phyloP scores from a whole-genome alignment of 2,329 filamentous ascomycete genomes.

The Aspergillus pseudoterreus region DNA sequence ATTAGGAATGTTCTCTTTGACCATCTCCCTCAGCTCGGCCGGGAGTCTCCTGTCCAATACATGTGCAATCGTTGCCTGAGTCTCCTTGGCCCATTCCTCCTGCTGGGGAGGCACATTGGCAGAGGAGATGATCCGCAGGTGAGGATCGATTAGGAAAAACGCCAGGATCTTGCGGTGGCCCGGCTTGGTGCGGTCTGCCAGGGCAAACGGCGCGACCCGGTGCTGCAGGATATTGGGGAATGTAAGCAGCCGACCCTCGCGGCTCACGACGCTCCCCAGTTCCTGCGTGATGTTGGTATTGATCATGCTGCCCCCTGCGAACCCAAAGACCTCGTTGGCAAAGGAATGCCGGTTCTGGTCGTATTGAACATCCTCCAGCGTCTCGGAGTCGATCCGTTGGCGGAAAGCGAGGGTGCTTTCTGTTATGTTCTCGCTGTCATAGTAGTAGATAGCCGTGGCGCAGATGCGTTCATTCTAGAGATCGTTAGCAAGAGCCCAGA shows the following conservation, averaged over 20 bases:
- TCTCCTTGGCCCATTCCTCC: constrained; percentile 42
- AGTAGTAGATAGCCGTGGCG: constrained; percentile 63
- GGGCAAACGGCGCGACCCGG: constrained; percentile 48
- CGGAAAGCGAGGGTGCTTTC: constrained; percentile 51
- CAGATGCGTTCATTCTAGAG: constrained; percentile 58
- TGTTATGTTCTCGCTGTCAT: constrained; percentile 60
- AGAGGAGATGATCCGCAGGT: constrained; percentile 49
- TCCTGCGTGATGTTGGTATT: constrained; percentile 15
- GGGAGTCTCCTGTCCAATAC: constrained; percentile 14
- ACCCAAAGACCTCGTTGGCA: constrained; percentile 2
- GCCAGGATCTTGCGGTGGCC: constrained; percentile 57
- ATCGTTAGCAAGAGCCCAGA: not conserved
- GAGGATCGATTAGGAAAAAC: constrained; percentile 58
- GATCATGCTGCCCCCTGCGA: constrained; percentile 1
- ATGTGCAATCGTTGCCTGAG: constrained; percentile 4
- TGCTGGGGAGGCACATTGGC: constrained; percentile 52
- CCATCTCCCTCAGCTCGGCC: constrained; percentile 25
- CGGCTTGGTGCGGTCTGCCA: constrained; percentile 48
- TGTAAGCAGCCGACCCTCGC: constrained; percentile 6
- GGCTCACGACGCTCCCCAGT: constrained; percentile 6
- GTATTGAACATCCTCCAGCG: not conserved
- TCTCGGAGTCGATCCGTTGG: constrained; percentile 24
- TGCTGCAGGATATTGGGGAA: constrained; percentile 43
- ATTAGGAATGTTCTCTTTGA: constrained; percentile 19
- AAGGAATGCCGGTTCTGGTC: constrained; percentile 4